Evolutionary conservation across 208 protist genomes (phyloP).

Genomic region (Trypanosoma conorhini): DNA sequence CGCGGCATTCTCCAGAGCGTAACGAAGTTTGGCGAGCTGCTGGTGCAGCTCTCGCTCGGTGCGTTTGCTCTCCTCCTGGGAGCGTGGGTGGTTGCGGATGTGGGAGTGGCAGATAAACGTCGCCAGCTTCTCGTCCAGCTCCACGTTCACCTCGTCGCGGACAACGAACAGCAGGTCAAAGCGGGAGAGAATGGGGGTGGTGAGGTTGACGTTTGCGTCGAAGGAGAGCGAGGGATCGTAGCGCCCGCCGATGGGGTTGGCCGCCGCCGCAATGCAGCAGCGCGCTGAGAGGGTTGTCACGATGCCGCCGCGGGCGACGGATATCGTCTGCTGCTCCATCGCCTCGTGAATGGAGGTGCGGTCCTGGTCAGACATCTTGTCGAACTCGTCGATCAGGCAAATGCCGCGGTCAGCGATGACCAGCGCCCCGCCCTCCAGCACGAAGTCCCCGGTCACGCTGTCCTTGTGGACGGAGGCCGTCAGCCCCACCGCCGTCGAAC

Average conservation of each 20-base stretch:
- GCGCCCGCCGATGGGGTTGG: conserved; percentile 98
- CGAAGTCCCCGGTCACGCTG: conserved; percentile 98
- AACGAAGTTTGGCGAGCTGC: conserved; percentile 59
- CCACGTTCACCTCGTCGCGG: conserved; percentile 96
- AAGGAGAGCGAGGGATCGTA: conserved; percentile 98
- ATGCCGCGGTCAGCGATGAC: conserved; percentile 99
- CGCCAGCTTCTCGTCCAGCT: conserved; percentile 94
- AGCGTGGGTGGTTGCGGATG: conserved; percentile 86
- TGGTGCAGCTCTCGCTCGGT: conserved; percentile 56
- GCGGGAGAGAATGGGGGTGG: conserved; percentile 99
- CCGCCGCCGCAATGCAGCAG: conserved; percentile 98
- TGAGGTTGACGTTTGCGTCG: conserved; percentile 98
- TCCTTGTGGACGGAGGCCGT: conserved; percentile 99
- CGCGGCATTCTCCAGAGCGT: conserved; percentile 63
- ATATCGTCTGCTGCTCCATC: conserved; percentile 99
- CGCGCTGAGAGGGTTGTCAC: conserved; percentile 98
- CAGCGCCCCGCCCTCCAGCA: conserved; percentile 99
- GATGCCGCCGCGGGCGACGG: conserved; percentile 99
- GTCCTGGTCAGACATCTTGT: conserved; percentile 99
- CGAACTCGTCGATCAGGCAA: conserved; percentile 99
- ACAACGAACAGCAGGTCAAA: conserved; percentile 97
- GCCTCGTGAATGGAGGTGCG: conserved; percentile 99
- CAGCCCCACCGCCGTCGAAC: conserved; percentile 98
- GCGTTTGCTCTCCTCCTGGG: conserved; percentile 61
- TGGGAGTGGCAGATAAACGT: conserved; percentile 97